Base-by-base conservation (phyloP, 176 grass and related monocot genomes). In the Hyparrhenia diplandra region DNA sequence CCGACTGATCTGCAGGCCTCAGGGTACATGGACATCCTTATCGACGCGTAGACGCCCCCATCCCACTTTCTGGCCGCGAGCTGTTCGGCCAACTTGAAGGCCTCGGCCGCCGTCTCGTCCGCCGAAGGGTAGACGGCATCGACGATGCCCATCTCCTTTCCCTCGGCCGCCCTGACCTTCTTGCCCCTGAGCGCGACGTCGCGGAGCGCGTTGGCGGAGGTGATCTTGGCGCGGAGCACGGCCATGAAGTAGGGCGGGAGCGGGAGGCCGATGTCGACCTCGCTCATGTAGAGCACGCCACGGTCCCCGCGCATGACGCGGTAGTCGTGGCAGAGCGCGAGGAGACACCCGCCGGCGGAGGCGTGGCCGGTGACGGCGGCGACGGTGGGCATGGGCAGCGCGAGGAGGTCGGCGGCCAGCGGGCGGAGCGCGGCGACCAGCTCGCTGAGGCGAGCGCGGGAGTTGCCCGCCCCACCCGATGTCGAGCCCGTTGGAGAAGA, bases 401-500 rank as follows among this genome's bases (percentile, higher is more conserved):
- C 80, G 21, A 94, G 78, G 36, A 97, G 87, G 64, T 89, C 94
- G 69, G 85, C 87, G 24, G 91, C 79, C 58, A 92, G 60, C 59
- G 68, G 89, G 25, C 79, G 78, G 23, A 97, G 76, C 6, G 88
- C 79, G 45, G 36, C 39, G 39, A 90, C 65, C 72, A 97, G 80
- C 78, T 85, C 71, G 17, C 14, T 2, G 42, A 90, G 21, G 10
- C 77, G 76, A 25, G 79, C 73, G 63, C 75, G 80, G n/a, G 94
- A 87, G 39, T 31, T 25, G 14, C 77, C 72, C 67, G 80, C 89
- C 89, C n/a, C 92, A 94, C 29, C 73, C 89, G 49, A 92, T 76
- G 74, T 94, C 95, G 5, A 98, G 89, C 1, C 95, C 95, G 75
- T 98, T 98, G 78, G 95, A 98, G 88, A 98, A 98, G 88, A 98